Conservation (phyloP, 306 rosid species). For the Quercus mongolica region DNA sequence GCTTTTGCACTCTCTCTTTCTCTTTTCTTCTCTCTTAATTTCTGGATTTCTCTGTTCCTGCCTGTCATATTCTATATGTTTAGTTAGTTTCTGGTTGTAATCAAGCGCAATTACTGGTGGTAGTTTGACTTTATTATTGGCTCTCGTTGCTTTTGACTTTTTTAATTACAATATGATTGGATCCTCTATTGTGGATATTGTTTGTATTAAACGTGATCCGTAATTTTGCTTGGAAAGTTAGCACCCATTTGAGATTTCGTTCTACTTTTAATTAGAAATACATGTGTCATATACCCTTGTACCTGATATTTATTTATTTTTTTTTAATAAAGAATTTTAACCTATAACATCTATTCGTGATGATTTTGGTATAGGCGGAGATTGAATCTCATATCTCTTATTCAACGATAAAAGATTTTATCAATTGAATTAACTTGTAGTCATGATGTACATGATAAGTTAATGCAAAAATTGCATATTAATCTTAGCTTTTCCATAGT, state of each 20-base stretch:
- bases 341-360: too few species aligned
- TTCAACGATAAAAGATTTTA: accelerated
- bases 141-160: constrained; percentile 7
- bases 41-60: constrained; percentile 8
- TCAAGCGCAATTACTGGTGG: constrained; percentile 59
- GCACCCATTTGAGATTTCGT: neutral
- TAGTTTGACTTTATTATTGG: constrained; percentile 58
- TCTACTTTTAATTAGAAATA: neutral
- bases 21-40: constrained; percentile 13
- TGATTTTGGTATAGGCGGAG: too few species aligned
- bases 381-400: too few species aligned
- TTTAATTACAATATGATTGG: neutral
- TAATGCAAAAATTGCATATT: neutral
- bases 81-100: constrained; percentile 32
- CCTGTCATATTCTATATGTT: constrained; percentile 33
- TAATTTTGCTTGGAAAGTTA: neutral
- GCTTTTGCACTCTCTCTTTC: constrained; percentile 39
- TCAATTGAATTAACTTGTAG: too few species aligned
- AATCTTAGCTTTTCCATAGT: neutral
- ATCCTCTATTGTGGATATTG: neutral
- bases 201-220: neutral
- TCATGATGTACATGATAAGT: neutral
- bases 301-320: too few species aligned
- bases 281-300: neutral
- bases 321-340: too few species aligned